Conservation (phyloP, 371 early-diverging fungal species). For the Mortierella sp. region DNA sequence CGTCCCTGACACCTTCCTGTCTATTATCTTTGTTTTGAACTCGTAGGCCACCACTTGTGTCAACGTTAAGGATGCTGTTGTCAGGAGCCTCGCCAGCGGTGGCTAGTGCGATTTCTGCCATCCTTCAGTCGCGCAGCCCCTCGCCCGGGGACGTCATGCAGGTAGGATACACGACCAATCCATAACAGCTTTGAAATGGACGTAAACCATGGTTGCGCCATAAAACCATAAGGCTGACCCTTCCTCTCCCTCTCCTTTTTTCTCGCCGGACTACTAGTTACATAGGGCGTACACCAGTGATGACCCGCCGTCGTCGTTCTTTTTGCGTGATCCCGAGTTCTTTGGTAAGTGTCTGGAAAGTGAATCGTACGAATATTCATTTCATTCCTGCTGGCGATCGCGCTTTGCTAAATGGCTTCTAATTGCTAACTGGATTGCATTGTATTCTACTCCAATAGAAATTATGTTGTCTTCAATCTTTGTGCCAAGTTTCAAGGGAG, state of each 20-base stretch:
- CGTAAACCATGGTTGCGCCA: not conserved
- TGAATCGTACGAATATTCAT: not conserved
- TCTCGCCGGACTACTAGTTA: conserved; percentile 44
- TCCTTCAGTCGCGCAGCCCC: conserved; percentile 65
- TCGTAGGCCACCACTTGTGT: conserved; percentile 65
- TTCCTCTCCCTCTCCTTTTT: not conserved
- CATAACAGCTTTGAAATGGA: not conserved
- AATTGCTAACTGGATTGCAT: not conserved
- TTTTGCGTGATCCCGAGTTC: conserved; percentile 72
- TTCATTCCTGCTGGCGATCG: not conserved
- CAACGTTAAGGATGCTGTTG: conserved; percentile 64
- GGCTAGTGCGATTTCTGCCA: conserved; percentile 68
- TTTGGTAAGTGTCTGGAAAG: conserved; percentile 56
- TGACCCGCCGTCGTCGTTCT: conserved; percentile 62
- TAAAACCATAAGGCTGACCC: not conserved
- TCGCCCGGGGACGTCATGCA: conserved; percentile 76
- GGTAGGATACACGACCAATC: conserved; percentile 34
- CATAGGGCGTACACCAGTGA: conserved; percentile 62
- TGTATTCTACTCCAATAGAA: conserved; percentile 32
- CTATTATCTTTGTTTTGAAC: not conserved
- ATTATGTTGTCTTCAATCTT: conserved; percentile 63
- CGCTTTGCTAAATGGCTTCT: not conserved
- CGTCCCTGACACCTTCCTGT: not conserved
- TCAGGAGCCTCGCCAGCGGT: conserved; percentile 63
- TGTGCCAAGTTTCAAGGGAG: conserved; percentile 63